These are phyloP conservation scores for Sporothrix brasiliensis DNA, from an alignment of 2,329 filamentous ascomycete genomes.

Conservation along the genomic window DNA sequence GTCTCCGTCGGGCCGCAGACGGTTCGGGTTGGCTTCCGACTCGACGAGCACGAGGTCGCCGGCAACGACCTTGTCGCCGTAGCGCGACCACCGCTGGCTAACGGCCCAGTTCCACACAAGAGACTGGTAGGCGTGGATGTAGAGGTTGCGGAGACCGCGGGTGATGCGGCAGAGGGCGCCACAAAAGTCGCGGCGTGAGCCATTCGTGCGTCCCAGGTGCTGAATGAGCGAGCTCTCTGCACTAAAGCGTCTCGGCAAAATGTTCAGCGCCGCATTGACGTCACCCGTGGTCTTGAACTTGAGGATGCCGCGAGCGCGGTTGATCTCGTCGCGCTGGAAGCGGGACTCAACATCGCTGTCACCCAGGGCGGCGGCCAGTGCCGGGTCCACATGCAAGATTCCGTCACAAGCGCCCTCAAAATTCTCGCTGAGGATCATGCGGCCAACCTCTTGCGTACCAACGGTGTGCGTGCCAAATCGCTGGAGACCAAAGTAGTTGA, in stretches of 20 bases:
- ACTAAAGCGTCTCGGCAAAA: slow-evolving; percentile 77
- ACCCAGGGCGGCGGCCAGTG: slow-evolving; percentile 49
- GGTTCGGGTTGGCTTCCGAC: slow-evolving; percentile 41
- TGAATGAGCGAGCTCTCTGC: slow-evolving; percentile 79
- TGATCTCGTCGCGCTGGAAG: slow-evolving; percentile 73
- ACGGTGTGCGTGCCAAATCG: slow-evolving; percentile 87
- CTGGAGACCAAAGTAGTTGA: slow-evolving; percentile 98
- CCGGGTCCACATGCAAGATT: slow-evolving; percentile 72
- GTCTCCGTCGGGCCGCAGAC: slow-evolving; percentile 49
- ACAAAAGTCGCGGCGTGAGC: slow-evolving; percentile 68
- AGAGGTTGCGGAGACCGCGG: slow-evolving; percentile 85
- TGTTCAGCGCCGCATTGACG: slow-evolving; percentile 61
- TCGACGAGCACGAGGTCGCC: slow-evolving; percentile 77
- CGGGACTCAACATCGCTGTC: slow-evolving; percentile 47
- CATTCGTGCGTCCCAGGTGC: slow-evolving; percentile 63
- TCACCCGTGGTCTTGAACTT: slow-evolving; percentile 68
- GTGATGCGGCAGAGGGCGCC: slow-evolving; percentile 81
- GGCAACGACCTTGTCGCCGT: slow-evolving; percentile 72
- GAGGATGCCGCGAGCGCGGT: slow-evolving; percentile 76
- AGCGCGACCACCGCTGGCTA: slow-evolving; percentile 76
- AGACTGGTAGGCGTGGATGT: slow-evolving; percentile 95
- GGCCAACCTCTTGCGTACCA: slow-evolving; percentile 82
- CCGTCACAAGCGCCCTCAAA: slow-evolving; percentile 78
- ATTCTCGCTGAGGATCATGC: slow-evolving; percentile 79
- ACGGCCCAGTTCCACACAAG: slow-evolving; percentile 89